Percentiles rank a stretch among this genome's conserved stretches.
phyloP scores from a whole-genome alignment of 176 grass and related monocot genomes.

The Rhynchospora breviuscula region DNA sequence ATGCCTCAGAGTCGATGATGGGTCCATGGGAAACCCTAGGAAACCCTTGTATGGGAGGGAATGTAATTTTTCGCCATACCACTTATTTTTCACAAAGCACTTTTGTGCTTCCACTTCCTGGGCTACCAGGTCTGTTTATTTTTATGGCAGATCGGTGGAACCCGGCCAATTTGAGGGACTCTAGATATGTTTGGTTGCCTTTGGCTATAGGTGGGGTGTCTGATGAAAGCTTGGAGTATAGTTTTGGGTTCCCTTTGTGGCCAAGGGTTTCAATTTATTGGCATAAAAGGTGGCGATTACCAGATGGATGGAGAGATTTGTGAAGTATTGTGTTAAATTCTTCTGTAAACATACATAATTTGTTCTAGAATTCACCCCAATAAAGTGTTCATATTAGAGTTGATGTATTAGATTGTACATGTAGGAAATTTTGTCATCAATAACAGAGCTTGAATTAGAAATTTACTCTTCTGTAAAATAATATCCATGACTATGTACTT shows the following conservation, averaged over 20 bases:
- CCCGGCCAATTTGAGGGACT: slow-evolving; percentile 68
- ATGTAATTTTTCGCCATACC: slow-evolving; percentile 60
- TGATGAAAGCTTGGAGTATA: slow-evolving; percentile 88
- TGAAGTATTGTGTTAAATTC: slow-evolving; percentile 36
- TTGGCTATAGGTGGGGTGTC: slow-evolving; percentile 64
- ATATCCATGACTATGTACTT: not conserved
- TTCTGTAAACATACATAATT: slow-evolving; percentile 20
- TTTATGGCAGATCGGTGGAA: slow-evolving; percentile 99
- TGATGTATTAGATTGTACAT: slow-evolving; percentile 24
- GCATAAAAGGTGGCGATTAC: slow-evolving; percentile 78
- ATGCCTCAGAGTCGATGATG: slow-evolving; percentile 70
- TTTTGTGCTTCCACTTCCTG: slow-evolving; percentile 67
- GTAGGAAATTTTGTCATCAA: slow-evolving; percentile 25
- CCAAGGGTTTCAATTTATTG: slow-evolving; percentile 89
- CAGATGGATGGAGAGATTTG: slow-evolving; percentile 52
- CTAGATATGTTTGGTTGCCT: slow-evolving; percentile 85
- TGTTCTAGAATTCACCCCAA: not conserved
- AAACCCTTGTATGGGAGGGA: slow-evolving; percentile 80
- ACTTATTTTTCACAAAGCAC: slow-evolving; percentile 96
- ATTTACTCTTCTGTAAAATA: not conserved
- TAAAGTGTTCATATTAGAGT: slow-evolving; percentile 19
- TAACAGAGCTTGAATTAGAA: not conserved
- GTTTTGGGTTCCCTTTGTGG: slow-evolving; percentile 95
- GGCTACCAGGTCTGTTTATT: slow-evolving; percentile 67
- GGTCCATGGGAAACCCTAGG: slow-evolving; percentile 92